Conservation (phyloP, 225 moss, liverwort and hornwort species). For the Physcomitrellopsis africana region DNA sequence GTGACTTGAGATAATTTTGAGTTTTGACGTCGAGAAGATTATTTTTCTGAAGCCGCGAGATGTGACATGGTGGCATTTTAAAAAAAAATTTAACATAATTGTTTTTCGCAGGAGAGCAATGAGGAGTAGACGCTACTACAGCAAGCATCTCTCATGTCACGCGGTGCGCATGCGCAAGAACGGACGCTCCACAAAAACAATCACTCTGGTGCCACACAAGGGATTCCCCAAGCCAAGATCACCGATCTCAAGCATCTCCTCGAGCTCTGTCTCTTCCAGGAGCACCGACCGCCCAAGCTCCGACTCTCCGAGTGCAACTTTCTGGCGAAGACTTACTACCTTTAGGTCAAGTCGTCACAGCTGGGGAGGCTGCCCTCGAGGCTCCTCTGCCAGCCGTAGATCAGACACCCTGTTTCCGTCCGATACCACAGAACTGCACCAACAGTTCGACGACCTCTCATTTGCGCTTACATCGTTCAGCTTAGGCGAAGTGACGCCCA, state of each 20-base stretch:
- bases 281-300: slow-evolving; percentile 30
- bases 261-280: slow-evolving; percentile 23
- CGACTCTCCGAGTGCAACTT: slow-evolving; percentile 27
- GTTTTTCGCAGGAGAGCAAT: slow-evolving; percentile 42
- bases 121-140: slow-evolving; percentile 38
- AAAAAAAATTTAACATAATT: not conserved
- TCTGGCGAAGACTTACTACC: slow-evolving; percentile 41
- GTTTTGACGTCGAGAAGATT: not conserved
- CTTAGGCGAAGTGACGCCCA: too few species aligned
- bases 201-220: slow-evolving; percentile 23
- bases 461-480: too few species aligned
- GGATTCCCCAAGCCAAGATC: not conserved
- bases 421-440: too few species aligned
- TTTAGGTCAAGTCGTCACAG: slow-evolving; percentile 28
- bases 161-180: slow-evolving; percentile 52
- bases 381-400: not conserved
- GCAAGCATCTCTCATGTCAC: slow-evolving; percentile 46
- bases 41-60: too few species aligned
- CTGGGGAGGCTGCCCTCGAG: slow-evolving; percentile 24
- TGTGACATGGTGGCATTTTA: not conserved
- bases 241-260: slow-evolving; percentile 31
- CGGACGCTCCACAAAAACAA: slow-evolving; percentile 35
- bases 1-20: not conserved
- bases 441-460: too few species aligned
- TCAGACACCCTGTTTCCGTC: too few species aligned